A percentile compares a stretch with the other conserved stretches of the same genome.
phyloP scores from a whole-genome alignment of 108 stramenopile species.

The Fragilaria radians region DNA sequence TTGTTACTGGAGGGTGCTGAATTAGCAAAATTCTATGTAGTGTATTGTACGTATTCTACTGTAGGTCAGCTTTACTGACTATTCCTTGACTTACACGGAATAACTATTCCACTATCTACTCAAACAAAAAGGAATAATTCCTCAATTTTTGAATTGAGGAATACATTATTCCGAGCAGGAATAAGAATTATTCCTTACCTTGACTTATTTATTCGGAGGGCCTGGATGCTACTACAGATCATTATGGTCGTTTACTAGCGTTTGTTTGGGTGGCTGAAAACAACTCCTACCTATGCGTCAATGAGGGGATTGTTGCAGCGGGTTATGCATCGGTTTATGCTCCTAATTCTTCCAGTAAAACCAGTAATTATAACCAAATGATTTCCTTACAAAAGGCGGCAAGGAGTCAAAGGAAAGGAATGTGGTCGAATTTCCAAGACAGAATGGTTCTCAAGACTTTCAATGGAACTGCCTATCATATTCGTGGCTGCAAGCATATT shows the following conservation, averaged over 20 bases:
- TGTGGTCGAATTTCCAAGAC: constrained; percentile 39
- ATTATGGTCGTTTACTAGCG: constrained; percentile 61
- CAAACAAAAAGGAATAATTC: no score
- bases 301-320: constrained; percentile 64
- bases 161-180: no score
- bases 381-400: constrained; percentile 46
- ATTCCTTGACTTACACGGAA: no score
- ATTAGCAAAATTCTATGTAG: no score
- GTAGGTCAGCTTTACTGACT: no score
- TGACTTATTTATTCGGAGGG: no score
- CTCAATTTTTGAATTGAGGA: no score
- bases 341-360: constrained; percentile 31
- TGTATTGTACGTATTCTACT: no score
- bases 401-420: constrained; percentile 23
- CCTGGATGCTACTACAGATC: constrained; percentile 63
- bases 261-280: constrained; percentile 45
- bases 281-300: constrained; percentile 51
- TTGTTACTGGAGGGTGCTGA: no score
- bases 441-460: constrained; percentile 34
- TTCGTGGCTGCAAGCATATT: constrained; percentile 51
- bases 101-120: no score
- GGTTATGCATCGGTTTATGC: constrained; percentile 55
- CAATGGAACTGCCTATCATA: constrained; percentile 66
- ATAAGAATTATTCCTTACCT: no score
- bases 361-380: constrained; percentile 55